A percentile compares a stretch with the other conserved stretches of the same genome.
Evolutionary conservation across 2,329 filamentous ascomycete species (phyloP).

Genomic region (Tolypocladium amazonense): DNA sequence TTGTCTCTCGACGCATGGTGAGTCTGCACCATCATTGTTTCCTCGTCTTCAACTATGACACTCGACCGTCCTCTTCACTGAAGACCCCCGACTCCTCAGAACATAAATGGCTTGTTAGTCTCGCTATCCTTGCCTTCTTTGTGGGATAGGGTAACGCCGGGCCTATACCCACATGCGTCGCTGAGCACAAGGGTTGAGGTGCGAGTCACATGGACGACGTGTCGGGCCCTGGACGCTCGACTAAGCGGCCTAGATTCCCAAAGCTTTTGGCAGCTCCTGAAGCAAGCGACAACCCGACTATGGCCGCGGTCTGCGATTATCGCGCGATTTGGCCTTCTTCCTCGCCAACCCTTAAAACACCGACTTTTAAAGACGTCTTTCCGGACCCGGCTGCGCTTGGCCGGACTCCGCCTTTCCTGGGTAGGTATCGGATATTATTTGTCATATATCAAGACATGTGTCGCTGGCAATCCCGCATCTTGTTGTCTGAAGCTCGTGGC

Average conservation of each 20-base stretch:
- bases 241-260: background rate
- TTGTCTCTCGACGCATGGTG: background rate
- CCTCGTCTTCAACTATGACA: background rate
- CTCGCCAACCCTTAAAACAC: background rate
- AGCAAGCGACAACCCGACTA: background rate
- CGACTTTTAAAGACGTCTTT: background rate
- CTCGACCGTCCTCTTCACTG: background rate
- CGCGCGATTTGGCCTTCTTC: background rate
- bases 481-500: background rate
- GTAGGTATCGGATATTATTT: background rate
- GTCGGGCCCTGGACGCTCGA: background rate
- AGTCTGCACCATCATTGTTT: background rate
- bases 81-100: background rate
- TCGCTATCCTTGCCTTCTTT: background rate
- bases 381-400: background rate
- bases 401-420: background rate
- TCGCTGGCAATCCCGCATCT: background rate
- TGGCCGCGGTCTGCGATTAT: background rate
- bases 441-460: background rate
- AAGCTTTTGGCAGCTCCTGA: background rate
- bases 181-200: background rate
- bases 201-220: background rate
- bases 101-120: background rate
- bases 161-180: background rate
- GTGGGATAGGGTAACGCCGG: background rate